These are phyloP conservation scores for Xylaria sp. DNA, from an alignment of 2,329 filamentous ascomycete species.

Conservation along the genomic window DNA sequence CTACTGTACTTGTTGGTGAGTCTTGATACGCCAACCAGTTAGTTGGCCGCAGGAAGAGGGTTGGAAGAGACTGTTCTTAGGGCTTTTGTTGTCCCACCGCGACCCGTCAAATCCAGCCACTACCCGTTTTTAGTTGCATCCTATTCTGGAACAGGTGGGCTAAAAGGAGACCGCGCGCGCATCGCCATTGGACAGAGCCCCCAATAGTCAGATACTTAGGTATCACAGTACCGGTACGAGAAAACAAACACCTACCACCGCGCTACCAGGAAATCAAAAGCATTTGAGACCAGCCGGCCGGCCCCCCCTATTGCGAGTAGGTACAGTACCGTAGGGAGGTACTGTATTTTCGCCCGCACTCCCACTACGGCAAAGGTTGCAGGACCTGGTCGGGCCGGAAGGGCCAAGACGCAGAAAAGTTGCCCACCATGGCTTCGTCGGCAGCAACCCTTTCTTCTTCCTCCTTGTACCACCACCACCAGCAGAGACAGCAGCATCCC, in stretches of 20 bases:
- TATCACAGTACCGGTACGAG: slow-evolving; percentile 15
- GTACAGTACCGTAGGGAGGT: background rate
- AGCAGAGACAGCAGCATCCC: slow-evolving; percentile 43
- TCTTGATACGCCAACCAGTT: slow-evolving; percentile 6
- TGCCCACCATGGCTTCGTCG: slow-evolving; percentile 52
- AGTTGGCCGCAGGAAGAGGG: background rate
- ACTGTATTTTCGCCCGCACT: slow-evolving; percentile 3
- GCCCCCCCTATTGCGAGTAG: slow-evolving; percentile 16
- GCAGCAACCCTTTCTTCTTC: slow-evolving; percentile 50
- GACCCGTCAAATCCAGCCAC: slow-evolving; percentile 30
- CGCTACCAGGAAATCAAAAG: slow-evolving; percentile 8
- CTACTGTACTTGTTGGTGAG: background rate
- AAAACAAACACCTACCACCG: slow-evolving; percentile 18
- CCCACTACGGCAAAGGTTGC: slow-evolving; percentile 2
- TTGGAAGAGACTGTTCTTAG: background rate
- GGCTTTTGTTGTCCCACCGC: slow-evolving; percentile 30
- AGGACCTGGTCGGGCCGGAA: slow-evolving; percentile 24
- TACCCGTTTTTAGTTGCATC: slow-evolving; percentile 27
- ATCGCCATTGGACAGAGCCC: slow-evolving; percentile 30
- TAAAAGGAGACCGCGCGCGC: slow-evolving; percentile 19
- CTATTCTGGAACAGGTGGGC: slow-evolving; percentile 29
- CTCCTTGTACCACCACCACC: slow-evolving; percentile 42
- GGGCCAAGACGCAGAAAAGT: slow-evolving; percentile 34
- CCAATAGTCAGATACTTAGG: slow-evolving; percentile 16
- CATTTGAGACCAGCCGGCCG: slow-evolving; percentile 21